A percentile compares a stretch with the other conserved stretches of the same genome.
phyloP scores from a whole-genome alignment of 768 basidiomycete species.

The Russula dissimulans region DNA sequence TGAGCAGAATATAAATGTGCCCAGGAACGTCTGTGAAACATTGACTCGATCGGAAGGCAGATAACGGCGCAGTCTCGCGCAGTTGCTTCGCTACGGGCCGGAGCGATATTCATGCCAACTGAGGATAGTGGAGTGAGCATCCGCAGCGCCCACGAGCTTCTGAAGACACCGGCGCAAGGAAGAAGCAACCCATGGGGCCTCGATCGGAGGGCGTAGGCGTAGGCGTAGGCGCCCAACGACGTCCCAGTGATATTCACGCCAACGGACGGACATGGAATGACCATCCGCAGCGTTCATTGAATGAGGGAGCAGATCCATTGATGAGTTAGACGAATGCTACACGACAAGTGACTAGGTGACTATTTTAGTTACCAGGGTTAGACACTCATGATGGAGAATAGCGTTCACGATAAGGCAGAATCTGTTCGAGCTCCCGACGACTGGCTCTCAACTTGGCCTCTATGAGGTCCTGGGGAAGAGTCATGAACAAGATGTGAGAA shows the following conservation, averaged over 20 bases:
- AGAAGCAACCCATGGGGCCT: not conserved
- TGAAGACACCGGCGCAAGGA: not conserved
- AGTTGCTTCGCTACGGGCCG: not conserved
- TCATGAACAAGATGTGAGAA: not conserved
- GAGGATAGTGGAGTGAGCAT: not conserved
- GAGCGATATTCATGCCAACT: not conserved
- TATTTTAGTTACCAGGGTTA: not conserved
- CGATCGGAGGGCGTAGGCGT: not conserved
- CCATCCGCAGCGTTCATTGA: not conserved
- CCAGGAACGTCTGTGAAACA: not conserved
- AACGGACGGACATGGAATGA: not conserved
- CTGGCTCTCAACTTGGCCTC: conserved; percentile 49
- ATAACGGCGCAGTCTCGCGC: not conserved
- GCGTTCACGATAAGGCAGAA: conserved; percentile 35
- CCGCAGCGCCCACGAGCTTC: not conserved
- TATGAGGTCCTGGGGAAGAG: conserved; percentile 38
- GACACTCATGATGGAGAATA: not conserved
- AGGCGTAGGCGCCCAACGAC: not conserved
- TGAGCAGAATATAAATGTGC: not conserved
- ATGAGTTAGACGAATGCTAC: not conserved
- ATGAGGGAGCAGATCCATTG: not conserved
- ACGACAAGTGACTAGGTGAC: not conserved
- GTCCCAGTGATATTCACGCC: not conserved
- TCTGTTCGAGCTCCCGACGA: conserved; percentile 51
- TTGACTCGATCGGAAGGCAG: not conserved